Evolutionary conservation across 1,284 basidiomycete genomes (phyloP).

Genomic region (Puccinia polysora): DNA sequence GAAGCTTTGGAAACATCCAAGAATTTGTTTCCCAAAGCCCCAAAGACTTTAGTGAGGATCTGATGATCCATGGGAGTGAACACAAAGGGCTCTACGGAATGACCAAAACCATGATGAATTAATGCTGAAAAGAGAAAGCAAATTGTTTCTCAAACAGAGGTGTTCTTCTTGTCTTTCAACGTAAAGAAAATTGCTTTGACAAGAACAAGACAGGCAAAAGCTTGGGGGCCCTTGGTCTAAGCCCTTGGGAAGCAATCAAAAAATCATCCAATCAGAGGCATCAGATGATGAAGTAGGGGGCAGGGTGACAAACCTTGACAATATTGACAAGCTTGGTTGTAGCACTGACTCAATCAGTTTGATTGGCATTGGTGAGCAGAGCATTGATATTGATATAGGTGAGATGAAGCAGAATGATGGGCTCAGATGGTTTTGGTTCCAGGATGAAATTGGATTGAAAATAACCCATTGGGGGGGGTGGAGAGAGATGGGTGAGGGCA

Average conservation of each 20-base stretch:
- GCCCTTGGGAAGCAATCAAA: not conserved
- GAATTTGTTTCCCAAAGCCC: constrained; percentile 88
- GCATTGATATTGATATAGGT: constrained; percentile 54
- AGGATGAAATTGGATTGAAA: too few species aligned
- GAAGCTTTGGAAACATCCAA: constrained; percentile 77
- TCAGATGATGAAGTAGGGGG: not conserved
- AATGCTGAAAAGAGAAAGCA: constrained; percentile 65
- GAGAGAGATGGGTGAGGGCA: too few species aligned
- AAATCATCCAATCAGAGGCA: not conserved
- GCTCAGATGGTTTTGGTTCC: too few species aligned
- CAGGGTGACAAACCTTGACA: constrained; percentile 51
- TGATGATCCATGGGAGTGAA: constrained; percentile 64
- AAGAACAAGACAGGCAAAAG: constrained; percentile 72
- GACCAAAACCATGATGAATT: constrained; percentile 71
- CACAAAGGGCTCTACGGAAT: constrained; percentile 85
- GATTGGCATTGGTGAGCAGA: constrained; percentile 54
- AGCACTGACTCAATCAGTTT: constrained; percentile 50
- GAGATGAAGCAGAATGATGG: too few species aligned
- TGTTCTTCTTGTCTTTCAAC: constrained; percentile 83
- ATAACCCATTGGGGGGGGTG: too few species aligned
- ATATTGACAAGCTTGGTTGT: constrained; percentile 55
- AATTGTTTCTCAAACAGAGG: constrained; percentile 77
- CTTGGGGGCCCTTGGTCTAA: constrained; percentile 67
- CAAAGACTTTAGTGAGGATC: constrained; percentile 78
- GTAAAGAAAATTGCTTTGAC: constrained; percentile 73